Evolutionary conservation across 176 grass and related monocot species (phyloP), one percentile per base, ranked within the genome.

Genomic region (Rhynchospora pubera): DNA sequence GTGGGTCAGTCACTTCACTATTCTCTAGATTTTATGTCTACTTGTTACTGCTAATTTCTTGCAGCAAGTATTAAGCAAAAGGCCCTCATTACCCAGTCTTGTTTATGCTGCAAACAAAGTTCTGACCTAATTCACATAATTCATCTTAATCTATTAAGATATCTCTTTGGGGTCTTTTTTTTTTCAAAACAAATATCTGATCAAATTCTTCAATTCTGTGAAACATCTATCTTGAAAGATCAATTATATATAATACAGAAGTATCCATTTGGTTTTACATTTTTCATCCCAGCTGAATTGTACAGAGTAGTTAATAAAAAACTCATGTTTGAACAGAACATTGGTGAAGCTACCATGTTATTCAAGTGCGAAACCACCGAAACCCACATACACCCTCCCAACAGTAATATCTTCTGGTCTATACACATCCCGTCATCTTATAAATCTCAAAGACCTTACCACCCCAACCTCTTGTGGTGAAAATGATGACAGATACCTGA

Each of bases 351-450:
- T 81, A 53, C 90, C 88, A 64, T 89, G 80, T 61, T 98, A 91
- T 86, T 93, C 95, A 47, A 93, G 79, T 66, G 89, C 85, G 78
- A 99, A 99, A 46, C 91, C 91, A 23, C 92, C 96, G 57, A 91
- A 90, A 63, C 84, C 89, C 62, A 80, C 81, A 13, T 89, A 87
- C 70, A 24, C 89, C 11, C 72, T 77, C 69, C 86, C 88, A 3
- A 89, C 83, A 19, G 88, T 64, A 65, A 92, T 24, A 55, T 93
- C 90, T 59, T 87, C 90, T 43, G 87, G 89, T 6, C 61, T 87
- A 3, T 91, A 78, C 80, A 55, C 88, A 47, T 87, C 85, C 42
- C 86, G 89, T 65, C 78, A 84, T 75, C 43, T 87, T 57, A 32
- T 62, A 46, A 84, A 85, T 28, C 58, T 66, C 61, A 89, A 89